Percentiles rank a stretch among this genome's conserved stretches.
Evolutionary conservation across 129 eudicot genomes (phyloP).

Genomic region (Arctium minus): DNA sequence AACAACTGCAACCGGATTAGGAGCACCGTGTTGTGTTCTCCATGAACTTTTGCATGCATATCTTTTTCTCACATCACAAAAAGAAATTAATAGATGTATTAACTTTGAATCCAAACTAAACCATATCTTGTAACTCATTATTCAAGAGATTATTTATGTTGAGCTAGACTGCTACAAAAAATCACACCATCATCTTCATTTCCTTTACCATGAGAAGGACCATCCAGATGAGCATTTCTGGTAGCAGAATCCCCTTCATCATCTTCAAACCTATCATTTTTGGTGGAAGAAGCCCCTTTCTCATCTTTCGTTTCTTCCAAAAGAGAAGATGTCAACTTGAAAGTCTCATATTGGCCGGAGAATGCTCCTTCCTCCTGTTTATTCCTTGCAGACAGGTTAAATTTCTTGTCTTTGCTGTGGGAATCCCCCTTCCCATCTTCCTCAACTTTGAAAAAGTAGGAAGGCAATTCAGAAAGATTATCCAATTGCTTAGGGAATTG

Average conservation of each 20-base stretch:
- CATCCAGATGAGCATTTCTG: neutral
- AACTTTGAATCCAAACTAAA: neutral
- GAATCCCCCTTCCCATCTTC: neutral
- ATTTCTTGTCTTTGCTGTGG: neutral
- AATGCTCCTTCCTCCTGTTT: no score
- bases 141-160: neutral
- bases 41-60: neutral
- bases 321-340: neutral
- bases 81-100: neutral
- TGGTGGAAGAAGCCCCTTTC: neutral
- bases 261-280: neutral
- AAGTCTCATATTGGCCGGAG: no score
- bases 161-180: neutral
- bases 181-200: neutral
- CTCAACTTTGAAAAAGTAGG: neutral
- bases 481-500: neutral
- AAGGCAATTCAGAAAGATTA: neutral
- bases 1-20: neutral
- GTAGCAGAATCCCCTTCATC: constrained; percentile 2
- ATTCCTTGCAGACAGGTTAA: neutral
- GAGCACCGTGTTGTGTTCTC: neutral
- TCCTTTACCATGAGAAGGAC: neutral
- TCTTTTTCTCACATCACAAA: neutral
- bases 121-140: neutral
- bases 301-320: constrained; percentile 6